Evolutionary conservation across 768 basidiomycete genomes (phyloP).

Genomic region (Porphyrellus cyaneotinctus): DNA sequence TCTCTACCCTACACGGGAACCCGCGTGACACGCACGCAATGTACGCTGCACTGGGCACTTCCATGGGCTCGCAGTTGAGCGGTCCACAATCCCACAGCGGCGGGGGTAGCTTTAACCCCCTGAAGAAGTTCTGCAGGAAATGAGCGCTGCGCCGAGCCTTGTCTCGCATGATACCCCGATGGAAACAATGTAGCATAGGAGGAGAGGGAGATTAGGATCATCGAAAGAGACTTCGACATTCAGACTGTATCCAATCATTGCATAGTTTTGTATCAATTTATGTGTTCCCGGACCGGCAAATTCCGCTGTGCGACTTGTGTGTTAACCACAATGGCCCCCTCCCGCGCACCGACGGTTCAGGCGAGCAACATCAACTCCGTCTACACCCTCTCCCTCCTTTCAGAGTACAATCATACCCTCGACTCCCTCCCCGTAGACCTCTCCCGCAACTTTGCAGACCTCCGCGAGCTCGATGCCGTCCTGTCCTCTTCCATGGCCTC

Average conservation of each 20-base stretch:
- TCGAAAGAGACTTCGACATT: constrained; percentile 19
- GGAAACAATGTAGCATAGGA: constrained; percentile 29
- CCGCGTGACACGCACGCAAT: constrained; percentile 58
- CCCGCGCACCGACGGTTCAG: constrained; percentile 30
- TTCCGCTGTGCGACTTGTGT: constrained; percentile 9
- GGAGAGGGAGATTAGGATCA: background rate
- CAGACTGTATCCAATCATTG: constrained; percentile 19
- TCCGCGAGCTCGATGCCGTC: constrained; percentile 98
- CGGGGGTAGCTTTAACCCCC: constrained; percentile 25
- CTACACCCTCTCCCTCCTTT: constrained; percentile 65
- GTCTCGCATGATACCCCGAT: background rate
- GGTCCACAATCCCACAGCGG: constrained; percentile 21
- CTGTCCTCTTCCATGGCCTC: constrained; percentile 81
- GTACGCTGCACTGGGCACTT: constrained; percentile 48
- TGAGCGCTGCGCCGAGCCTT: background rate
- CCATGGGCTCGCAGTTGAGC: constrained; percentile 24
- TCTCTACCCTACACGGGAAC: constrained; percentile 52
- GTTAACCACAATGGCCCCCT: constrained; percentile 32
- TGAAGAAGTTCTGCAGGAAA: constrained; percentile 37
- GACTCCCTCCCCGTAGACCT: constrained; percentile 92
- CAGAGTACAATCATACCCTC: constrained; percentile 87
- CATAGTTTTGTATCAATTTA: constrained; percentile 23
- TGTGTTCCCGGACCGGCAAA: constrained; percentile 28
- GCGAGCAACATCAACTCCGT: constrained; percentile 39
- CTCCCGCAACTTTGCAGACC: constrained; percentile 90